A percentile compares a stretch with the other conserved stretches of the same genome.
Conservation (phyloP, 805 yeast species). For the Wickerhamomyces alni region DNA sequence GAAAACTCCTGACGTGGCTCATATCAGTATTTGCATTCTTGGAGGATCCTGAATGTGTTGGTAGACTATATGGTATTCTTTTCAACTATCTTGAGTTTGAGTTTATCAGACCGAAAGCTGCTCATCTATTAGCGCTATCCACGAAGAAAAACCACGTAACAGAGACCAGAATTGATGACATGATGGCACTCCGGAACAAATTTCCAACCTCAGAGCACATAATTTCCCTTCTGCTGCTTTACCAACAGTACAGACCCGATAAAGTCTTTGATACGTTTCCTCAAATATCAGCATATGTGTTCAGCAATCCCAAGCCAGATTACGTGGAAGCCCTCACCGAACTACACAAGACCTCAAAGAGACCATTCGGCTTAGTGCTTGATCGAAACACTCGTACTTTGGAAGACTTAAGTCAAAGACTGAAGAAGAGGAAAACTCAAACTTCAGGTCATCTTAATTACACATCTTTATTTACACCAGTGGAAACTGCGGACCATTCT, state of each 20-base stretch:
- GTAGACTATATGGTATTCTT: slow-evolving; percentile 22
- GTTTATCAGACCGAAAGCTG: slow-evolving; percentile 28
- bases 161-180: slow-evolving; percentile 22
- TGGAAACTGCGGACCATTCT: slow-evolving; percentile 1
- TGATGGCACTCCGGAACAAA: slow-evolving; percentile 19
- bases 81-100: slow-evolving; percentile 30
- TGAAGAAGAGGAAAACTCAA: slow-evolving; percentile 12
- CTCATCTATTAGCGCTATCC: slow-evolving; percentile 28
- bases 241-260: slow-evolving; percentile 18
- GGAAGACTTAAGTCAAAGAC: slow-evolving; percentile 10
- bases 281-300: slow-evolving; percentile 18
- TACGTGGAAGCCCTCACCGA: slow-evolving; percentile 7
- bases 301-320: slow-evolving; percentile 15
- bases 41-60: slow-evolving; percentile 13
- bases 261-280: slow-evolving; percentile 22
- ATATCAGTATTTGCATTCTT: slow-evolving; percentile 24
- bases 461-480: not conserved
- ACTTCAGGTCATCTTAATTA: slow-evolving; percentile 3
- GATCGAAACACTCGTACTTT: slow-evolving; percentile 2
- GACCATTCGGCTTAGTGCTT: not conserved
- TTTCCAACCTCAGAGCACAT: slow-evolving; percentile 16
- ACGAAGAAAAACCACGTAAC: slow-evolving; percentile 26
- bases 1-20: slow-evolving; percentile 28
- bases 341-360: not conserved
- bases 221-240: slow-evolving; percentile 17